Evolutionary conservation across 108 stramenopile species (phyloP), one percentile per base, ranked within the genome.

Genomic region (Nannochloropsis salina): DNA sequence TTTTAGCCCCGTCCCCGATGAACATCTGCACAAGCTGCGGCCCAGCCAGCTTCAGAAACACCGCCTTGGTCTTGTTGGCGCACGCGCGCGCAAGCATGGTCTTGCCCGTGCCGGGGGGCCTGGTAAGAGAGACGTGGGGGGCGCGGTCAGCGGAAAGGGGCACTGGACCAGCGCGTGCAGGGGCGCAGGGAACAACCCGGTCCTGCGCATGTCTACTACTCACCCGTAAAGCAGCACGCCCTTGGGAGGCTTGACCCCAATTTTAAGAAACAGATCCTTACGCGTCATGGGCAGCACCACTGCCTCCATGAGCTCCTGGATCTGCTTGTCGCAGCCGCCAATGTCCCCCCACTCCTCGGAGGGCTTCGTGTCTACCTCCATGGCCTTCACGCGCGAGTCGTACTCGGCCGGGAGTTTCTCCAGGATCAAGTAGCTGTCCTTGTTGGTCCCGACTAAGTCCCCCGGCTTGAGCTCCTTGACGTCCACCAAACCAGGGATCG

Each of bases 381-480:
- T 98, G 81, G 98, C 98, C 92, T 98, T 97, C 42, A 98, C 97
- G 11, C 99, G 93, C 11, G 94, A 94, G 88, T 99, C 99, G 86
- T 96, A 98, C 94, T 99, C 99, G n/a, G 95, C 95, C 2, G 99
- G 99, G 45, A 99, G 90, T 93, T 99, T 99, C 92, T 99, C 99
- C 41, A 99, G 90, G 88, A 99, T 97, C 21, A 99, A 94, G 89
- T 99, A 99, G 22, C 95, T 95, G 88, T 99, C 99, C 92, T 99
- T 99, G 94, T 99, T 99, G 82, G 97, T 97, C 42, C 98, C 99
- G 12, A 99, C 97, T 84, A 99, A 90, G 87, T 99, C 99, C 42
- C 94, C 95, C 9, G 99, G 99, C 85, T 93, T 93, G 44, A 99
- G 94, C 86, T 99, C 98, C 5, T 96, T 89, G 51, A 94, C 89